These are phyloP conservation scores for Anisodus tanguticus DNA, from an alignment of 257 asterid species.

Conservation along the genomic window DNA sequence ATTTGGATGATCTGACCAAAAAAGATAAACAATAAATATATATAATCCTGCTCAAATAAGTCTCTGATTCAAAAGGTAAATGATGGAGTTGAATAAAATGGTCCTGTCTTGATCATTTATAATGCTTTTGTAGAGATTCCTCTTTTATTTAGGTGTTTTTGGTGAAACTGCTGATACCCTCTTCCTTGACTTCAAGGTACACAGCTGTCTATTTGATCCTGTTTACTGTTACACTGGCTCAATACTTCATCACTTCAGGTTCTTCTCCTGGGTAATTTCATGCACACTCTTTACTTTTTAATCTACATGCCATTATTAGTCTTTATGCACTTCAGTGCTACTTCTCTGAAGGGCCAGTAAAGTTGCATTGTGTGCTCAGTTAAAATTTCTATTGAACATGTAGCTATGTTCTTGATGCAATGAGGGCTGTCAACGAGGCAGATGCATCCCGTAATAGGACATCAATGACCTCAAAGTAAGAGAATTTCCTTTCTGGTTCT, in stretches of 20 bases:
- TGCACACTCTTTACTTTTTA: constrained; percentile 1
- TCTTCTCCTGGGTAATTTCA: constrained; percentile 88
- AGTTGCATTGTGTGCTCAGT: constrained; percentile 19
- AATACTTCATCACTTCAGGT: constrained; percentile 80
- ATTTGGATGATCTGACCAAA: background rate
- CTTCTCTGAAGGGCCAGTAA: constrained; percentile 14
- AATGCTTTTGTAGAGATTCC: background rate
- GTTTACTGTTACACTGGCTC: constrained; percentile 76
- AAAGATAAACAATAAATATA: background rate
- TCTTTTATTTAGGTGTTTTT: constrained; percentile 13
- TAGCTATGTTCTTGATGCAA: constrained; percentile 84
- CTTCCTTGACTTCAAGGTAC: constrained; percentile 62
- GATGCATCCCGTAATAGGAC: constrained; percentile 66
- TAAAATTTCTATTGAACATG: constrained; percentile 34
- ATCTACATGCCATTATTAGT: constrained; percentile 19
- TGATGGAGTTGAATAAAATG: background rate
- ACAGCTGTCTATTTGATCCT: constrained; percentile 56
- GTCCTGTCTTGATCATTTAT: background rate
- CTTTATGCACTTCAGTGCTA: constrained; percentile 32
- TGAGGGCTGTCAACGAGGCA: constrained; percentile 71
- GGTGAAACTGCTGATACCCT: background rate
- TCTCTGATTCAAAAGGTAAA: background rate
- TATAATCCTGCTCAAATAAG: background rate
- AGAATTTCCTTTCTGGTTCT: constrained; percentile 39
- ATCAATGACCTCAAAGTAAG: constrained; percentile 75